Conservation (phyloP, 352 stramenopile species). For the Pythium plurisporium region DNA sequence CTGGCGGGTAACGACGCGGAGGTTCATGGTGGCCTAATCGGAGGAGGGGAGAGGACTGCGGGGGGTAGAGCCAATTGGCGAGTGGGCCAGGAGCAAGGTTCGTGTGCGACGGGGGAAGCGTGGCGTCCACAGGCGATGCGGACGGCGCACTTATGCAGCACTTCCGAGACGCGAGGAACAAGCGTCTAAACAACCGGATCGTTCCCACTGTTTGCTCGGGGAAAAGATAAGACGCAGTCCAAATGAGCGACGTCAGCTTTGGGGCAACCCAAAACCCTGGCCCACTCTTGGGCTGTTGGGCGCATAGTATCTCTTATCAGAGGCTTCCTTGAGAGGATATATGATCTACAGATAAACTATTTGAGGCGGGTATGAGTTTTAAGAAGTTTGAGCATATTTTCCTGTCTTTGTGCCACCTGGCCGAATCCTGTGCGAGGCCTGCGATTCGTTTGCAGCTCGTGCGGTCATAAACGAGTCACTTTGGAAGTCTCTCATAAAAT, state of each 20-base stretch:
- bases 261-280: slow-evolving; percentile 9
- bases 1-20: no score
- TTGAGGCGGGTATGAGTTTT: not conserved
- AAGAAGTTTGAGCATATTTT: not conserved
- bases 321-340: not conserved
- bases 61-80: not conserved
- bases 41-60: not conserved
- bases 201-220: not conserved
- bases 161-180: not conserved
- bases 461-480: slow-evolving; percentile 1
- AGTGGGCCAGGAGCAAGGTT: slow-evolving; percentile 1
- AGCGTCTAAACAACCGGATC: slow-evolving; percentile 9
- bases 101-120: slow-evolving; percentile 4
- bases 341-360: not conserved
- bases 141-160: slow-evolving; percentile 15
- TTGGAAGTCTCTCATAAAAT: slow-evolving; percentile 9
- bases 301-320: not conserved
- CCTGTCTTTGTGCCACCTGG: slow-evolving; percentile 8
- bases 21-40: no score
- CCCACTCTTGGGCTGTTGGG: no score
- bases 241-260: slow-evolving; percentile 7
- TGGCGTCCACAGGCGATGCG: slow-evolving; percentile 5
- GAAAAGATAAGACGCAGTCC: slow-evolving; percentile 11
- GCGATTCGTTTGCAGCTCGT: slow-evolving; percentile 10
- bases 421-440: no score